Evolutionary conservation across 1,284 basidiomycete genomes (phyloP).

Genomic region (Sanghuangporus sanghuang): DNA sequence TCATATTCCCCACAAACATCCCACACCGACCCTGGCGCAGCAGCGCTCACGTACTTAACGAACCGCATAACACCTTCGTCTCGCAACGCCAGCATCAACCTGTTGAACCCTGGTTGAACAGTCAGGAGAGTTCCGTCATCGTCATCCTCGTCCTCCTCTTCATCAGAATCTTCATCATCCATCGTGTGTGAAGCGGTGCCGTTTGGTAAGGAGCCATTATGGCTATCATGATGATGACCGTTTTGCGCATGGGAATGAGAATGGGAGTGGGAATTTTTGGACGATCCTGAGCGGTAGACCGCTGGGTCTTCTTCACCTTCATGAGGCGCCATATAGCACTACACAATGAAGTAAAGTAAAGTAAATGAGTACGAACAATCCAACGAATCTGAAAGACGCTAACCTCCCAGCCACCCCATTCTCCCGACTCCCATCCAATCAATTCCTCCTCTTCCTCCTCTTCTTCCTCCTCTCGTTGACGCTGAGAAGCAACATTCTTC

Average conservation of each 20-base stretch:
- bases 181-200: background rate
- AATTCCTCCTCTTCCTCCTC: slow-evolving; percentile 23
- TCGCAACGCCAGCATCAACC: slow-evolving; percentile 83
- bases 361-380: slow-evolving; percentile 6
- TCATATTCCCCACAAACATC: slow-evolving; percentile 89
- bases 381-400: slow-evolving; percentile 22
- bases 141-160: slow-evolving; percentile 45
- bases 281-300: slow-evolving; percentile 75
- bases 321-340: slow-evolving; percentile 94
- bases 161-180: slow-evolving; percentile 21
- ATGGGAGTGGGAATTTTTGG: slow-evolving; percentile 33
- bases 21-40: slow-evolving; percentile 85
- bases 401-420: slow-evolving; percentile 94
- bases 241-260: slow-evolving; percentile 22
- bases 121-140: slow-evolving; percentile 87
- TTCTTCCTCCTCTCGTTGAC: slow-evolving; percentile 21
- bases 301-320: slow-evolving; percentile 93
- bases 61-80: slow-evolving; percentile 94
- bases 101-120: slow-evolving; percentile 89
- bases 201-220: background rate
- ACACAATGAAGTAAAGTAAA: background rate
- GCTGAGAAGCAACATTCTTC: slow-evolving; percentile 9
- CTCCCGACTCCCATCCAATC: slow-evolving; percentile 69
- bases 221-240: background rate
- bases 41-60: slow-evolving; percentile 89